A percentile compares a stretch with the other conserved stretches of the same genome.
phyloP scores from a whole-genome alignment of 345 rosid genomes.

The Turritis glabra region DNA sequence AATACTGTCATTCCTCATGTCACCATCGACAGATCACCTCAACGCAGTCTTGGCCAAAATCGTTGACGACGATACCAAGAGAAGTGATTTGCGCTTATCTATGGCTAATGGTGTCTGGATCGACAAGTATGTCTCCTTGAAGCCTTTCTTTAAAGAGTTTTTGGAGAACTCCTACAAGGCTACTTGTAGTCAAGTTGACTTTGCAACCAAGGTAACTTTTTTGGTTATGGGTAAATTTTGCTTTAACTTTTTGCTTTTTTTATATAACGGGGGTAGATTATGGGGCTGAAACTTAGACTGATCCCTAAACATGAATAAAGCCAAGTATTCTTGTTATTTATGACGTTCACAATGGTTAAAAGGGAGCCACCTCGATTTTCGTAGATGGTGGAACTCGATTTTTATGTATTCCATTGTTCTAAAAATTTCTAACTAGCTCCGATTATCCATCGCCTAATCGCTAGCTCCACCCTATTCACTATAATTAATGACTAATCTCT shows the following conservation, averaged over 20 bases:
- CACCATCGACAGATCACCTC: conserved; percentile 54
- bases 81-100: conserved; percentile 54
- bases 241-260: neutral
- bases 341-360: too few species aligned
- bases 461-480: too few species aligned
- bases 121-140: conserved; percentile 51
- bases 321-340: too few species aligned
- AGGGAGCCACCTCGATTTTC: too few species aligned
- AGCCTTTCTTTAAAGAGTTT: conserved; percentile 56
- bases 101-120: conserved; percentile 67
- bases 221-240: neutral
- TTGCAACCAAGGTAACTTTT: conserved; percentile 52
- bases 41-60: conserved; percentile 51
- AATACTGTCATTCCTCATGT: conserved; percentile 64
- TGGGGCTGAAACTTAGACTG: too few species aligned
- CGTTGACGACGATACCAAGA: conserved; percentile 54
- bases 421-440: too few species aligned
- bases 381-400: too few species aligned
- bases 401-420: too few species aligned
- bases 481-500: too few species aligned
- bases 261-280: neutral
- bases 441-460: too few species aligned
- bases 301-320: too few species aligned
- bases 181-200: conserved; percentile 56
- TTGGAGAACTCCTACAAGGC: conserved; percentile 55